These are phyloP conservation scores for Aurantiochytrium sp. DNA, from an alignment of 108 stramenopile species.

Conservation along the genomic window DNA sequence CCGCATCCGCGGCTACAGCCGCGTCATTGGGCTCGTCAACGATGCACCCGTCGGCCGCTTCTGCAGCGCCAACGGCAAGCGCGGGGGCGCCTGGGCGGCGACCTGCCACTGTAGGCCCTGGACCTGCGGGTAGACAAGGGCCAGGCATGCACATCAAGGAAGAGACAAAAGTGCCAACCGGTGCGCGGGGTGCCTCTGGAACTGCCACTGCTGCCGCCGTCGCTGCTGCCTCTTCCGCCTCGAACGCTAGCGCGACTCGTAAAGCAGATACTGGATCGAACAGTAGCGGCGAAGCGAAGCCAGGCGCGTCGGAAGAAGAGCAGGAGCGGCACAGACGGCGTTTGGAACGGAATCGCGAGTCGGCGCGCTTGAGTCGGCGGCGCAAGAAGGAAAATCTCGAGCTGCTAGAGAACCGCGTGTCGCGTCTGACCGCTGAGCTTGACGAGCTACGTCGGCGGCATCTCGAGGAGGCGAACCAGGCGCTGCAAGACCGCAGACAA, in stretches of 20 bases:
- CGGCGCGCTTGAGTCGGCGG: slow-evolving; percentile 75
- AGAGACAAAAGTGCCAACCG: background rate
- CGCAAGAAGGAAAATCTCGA: slow-evolving; percentile 88
- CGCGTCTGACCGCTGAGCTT: slow-evolving; percentile 56
- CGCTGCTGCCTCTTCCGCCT: background rate
- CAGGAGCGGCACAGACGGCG: slow-evolving; percentile 64
- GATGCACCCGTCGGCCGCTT: no score
- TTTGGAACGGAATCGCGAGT: slow-evolving; percentile 84
- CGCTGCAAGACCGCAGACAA: slow-evolving; percentile 35
- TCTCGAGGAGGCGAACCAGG: slow-evolving; percentile 44
- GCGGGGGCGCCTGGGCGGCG: no score
- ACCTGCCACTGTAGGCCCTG: no score
- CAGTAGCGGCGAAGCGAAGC: background rate
- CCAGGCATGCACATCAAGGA: background rate
- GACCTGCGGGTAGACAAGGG: background rate
- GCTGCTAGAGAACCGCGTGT: slow-evolving; percentile 73
- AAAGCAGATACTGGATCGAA: background rate
- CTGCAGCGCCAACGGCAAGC: no score
- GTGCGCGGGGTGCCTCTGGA: background rate
- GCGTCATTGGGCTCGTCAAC: no score
- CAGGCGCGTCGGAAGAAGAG: background rate
- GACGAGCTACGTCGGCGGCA: slow-evolving; percentile 67
- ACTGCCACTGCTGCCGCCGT: background rate
- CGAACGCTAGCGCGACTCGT: background rate
- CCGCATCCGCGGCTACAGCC: no score